Evolutionary conservation across 768 basidiomycete species (phyloP), one percentile per base, ranked within the genome.

Genomic region (Astraeus odoratus): DNA sequence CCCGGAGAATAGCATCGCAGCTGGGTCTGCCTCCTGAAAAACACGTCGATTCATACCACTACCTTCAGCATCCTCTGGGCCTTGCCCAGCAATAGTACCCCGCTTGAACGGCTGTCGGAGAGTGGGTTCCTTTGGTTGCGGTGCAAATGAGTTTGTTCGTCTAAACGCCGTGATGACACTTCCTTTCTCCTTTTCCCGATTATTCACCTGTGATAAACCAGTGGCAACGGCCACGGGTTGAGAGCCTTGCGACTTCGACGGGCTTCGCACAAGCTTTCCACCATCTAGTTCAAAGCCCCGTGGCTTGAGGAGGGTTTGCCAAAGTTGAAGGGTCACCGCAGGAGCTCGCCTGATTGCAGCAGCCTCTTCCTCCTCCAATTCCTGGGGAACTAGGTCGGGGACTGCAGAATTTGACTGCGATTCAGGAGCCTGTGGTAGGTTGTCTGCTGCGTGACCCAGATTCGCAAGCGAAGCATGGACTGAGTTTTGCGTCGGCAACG

Each of bases 61-160:
- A 26, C 60, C 39, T 48, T 53, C 54, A 1, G 49, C 46, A n/a
- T 55, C 57, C 27, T 42, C 46, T 2, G 51, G 46, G 15, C 50
- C 51, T 34, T 55, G 30, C 10, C 31, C 39, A 3, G 47, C 36
- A 46, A 51, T 42, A 2, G 61, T 56, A 29, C 63, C 67, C 30
- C 75, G 71, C 27, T 71, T 64, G 57, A 81, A 78, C 1, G 75
- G 75, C 49, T 67, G 71, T 39, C 62, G 66, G 20, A 65, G 51
- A 6, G 56, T 33, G 30, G 56, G 42, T 36, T 53, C 55, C 16
- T 52, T 53, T 29, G 45, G 62, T 5, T 46, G 30, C 2, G 76
- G 74, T 1, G 73, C 76, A 53, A 87, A 86, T 8, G 85, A 86
- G 33, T 83, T 78, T 8, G 74, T 65, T 5, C 86, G 75, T 50